Conservation (phyloP, 1,284 basidiomycete genomes). For the Vanrija sp. region DNA sequence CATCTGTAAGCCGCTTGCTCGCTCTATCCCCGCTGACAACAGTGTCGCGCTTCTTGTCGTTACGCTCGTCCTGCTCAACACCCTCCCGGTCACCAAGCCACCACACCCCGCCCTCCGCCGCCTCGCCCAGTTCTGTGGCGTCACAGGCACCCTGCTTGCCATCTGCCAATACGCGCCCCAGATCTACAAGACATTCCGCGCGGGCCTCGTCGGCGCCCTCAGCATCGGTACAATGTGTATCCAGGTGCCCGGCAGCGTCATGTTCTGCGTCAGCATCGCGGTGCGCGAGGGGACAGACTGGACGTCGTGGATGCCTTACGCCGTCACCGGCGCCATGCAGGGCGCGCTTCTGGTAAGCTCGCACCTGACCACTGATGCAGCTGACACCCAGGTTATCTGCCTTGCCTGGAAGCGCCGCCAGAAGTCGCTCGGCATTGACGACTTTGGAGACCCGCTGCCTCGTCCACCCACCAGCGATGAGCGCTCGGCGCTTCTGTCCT, state of each 20-base stretch:
- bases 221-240: slow-evolving; percentile 91
- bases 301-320: slow-evolving; percentile 83
- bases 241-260: slow-evolving; percentile 83
- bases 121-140: slow-evolving; percentile 84
- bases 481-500: neutral
- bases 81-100: slow-evolving; percentile 46
- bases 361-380: neutral
- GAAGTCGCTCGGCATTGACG: slow-evolving; percentile 72
- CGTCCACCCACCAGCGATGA: neutral
- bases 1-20: slow-evolving; percentile 63
- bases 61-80: slow-evolving; percentile 45
- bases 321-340: slow-evolving; percentile 83
- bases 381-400: slow-evolving; percentile 59
- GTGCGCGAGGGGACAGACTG: slow-evolving; percentile 75
- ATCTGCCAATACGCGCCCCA: slow-evolving; percentile 85
- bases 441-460: slow-evolving; percentile 73
- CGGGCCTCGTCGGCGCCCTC: slow-evolving; percentile 81
- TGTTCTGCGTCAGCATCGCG: slow-evolving; percentile 83
- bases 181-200: slow-evolving; percentile 69
- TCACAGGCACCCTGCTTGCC: slow-evolving; percentile 74
- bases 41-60: slow-evolving; percentile 34
- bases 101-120: slow-evolving; percentile 53
- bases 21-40: slow-evolving; percentile 14
- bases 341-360: slow-evolving; percentile 61
- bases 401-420: slow-evolving; percentile 75